phyloP scores from a whole-genome alignment of 139 green algal genomes.

The Micractinium conductrix region DNA sequence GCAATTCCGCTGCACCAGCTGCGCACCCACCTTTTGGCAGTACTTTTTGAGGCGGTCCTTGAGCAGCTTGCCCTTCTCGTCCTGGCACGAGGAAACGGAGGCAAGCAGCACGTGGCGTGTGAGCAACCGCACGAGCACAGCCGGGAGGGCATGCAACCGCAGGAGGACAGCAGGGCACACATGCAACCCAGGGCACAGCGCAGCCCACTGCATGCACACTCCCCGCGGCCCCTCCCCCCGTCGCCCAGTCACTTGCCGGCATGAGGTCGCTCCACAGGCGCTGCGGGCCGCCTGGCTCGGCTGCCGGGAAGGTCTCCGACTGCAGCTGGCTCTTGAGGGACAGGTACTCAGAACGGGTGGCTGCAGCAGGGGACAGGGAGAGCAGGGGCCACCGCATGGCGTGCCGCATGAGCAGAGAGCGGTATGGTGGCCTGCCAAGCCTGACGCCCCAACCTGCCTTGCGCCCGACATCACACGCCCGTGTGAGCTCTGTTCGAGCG shows the following conservation, averaged over 20 bases:
- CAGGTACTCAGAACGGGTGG: constrained; percentile 75
- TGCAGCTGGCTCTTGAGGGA: constrained; percentile 91
- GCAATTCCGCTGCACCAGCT: too few species aligned
- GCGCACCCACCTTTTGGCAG: constrained; percentile 81
- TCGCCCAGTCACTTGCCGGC: not conserved
- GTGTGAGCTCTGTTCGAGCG: too few species aligned
- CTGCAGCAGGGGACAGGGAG: too few species aligned
- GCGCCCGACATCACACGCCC: too few species aligned
- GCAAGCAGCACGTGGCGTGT: not conserved
- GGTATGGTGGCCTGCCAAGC: too few species aligned
- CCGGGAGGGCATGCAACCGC: not conserved
- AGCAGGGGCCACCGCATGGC: too few species aligned
- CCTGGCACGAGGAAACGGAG: not conserved
- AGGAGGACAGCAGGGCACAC: not conserved
- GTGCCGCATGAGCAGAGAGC: too few species aligned
- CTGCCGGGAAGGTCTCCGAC: constrained; percentile 64
- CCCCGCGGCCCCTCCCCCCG: not conserved
- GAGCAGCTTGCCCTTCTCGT: constrained; percentile 77
- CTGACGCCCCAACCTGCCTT: too few species aligned
- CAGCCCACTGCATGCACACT: not conserved
- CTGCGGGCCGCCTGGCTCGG: constrained; percentile 46
- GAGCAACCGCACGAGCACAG: not conserved
- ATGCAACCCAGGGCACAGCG: too few species aligned
- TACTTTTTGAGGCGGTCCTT: constrained; percentile 97
- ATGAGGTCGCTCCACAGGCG: constrained; percentile 60